Conservation (phyloP, 1,139 yeast genomes). For the Sugiyamaella pinicola region DNA sequence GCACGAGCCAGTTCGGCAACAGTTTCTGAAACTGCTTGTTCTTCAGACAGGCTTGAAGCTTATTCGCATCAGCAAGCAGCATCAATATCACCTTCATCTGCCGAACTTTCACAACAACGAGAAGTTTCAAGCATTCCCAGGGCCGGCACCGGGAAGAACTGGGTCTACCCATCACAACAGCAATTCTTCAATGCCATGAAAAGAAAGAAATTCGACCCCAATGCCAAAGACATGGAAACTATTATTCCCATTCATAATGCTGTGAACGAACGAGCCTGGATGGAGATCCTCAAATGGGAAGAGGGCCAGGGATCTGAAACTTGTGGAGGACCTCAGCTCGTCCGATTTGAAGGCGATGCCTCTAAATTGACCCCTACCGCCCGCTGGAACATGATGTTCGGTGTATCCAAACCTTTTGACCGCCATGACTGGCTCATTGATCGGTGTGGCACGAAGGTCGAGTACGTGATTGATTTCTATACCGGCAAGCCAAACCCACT, state of each 20-base stretch:
- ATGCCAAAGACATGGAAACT: constrained; percentile 78
- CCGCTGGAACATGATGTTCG: constrained; percentile 64
- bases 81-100: constrained; percentile 39
- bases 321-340: constrained; percentile 85
- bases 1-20: no score
- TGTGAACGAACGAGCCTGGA: constrained; percentile 94
- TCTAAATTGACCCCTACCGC: constrained; percentile 88
- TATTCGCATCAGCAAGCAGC: constrained; percentile 39
- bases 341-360: constrained; percentile 88
- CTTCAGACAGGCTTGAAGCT: constrained; percentile 39
- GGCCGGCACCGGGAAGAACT: constrained; percentile 59
- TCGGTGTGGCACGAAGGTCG: constrained; percentile 80
- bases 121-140: constrained; percentile 85
- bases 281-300: constrained; percentile 84
- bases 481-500: constrained; percentile 58
- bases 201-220: constrained; percentile 86
- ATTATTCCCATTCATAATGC: constrained; percentile 94
- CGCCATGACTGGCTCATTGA: constrained; percentile 95
- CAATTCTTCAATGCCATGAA: constrained; percentile 95
- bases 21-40: constrained; percentile 30
- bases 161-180: constrained; percentile 96
- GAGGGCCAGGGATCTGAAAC: constrained; percentile 52
- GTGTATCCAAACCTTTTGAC: constrained; percentile 83
- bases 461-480: constrained; percentile 93
- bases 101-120: constrained; percentile 51